Base-by-base conservation (phyloP, 768 basidiomycete genomes). In the Rickenella mellea region DNA sequence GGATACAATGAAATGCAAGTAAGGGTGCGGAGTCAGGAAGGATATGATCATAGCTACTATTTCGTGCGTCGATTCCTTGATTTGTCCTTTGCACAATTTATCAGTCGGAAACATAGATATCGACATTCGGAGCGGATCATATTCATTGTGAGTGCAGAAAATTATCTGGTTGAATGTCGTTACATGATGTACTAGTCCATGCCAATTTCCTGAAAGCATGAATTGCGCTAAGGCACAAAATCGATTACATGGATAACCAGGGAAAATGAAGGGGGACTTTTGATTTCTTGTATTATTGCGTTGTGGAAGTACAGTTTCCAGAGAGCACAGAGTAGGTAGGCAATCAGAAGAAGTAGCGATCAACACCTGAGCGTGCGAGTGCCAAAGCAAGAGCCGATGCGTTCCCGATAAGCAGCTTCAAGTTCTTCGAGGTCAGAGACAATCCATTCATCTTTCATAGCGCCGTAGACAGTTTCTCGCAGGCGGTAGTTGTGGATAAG, bases 11-110 rank as follows among this genome's bases (percentile, higher is more conserved):
- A 84, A 51, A 67, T 73, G 14, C 79, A 86, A 58, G 86, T 97
- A 6, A 66, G 76, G 32, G 84, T 96, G 17, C 70, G 86, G 48
- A 70, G 72, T 46, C 87, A 92, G 33, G 79, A 80, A 39, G 88
- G 79, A 21, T 94, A 93, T 55, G 89, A 93, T 53, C 86, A 91
- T 55, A 79, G 80, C 40, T 93, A 93, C 57, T 93, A 81, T 62
- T 96, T 94, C 55, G 90, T 82, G 52, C 50, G 68, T 61, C 17
- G 14, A 10, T 33, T 12, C 19, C 40, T 14, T 37, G 30, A 32
- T 9, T 42, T 22, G 35, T 27, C 28, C 31, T 15, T 9, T 10
- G 11, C 15, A 22, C n/a, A 14, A 5, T 32, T 15, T 14, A 8
- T 6, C 27, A 15, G 21, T 31, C 27, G 29, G 3, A 33, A 8